phyloP scores from a whole-genome alignment of 75 land plant species.

The Isoetes taiwanensis region DNA sequence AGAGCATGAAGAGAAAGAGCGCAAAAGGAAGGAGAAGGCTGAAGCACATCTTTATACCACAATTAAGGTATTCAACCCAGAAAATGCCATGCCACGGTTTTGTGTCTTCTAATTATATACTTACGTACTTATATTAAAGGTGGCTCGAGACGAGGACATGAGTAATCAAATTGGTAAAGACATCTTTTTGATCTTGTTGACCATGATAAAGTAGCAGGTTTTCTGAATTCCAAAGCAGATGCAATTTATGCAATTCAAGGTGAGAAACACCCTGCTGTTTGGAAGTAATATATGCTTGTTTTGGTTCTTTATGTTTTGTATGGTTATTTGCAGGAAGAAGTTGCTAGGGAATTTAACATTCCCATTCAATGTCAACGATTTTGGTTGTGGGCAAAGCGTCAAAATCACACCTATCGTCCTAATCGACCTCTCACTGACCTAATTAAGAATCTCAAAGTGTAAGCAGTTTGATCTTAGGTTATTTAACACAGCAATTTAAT shows the following conservation, averaged over 20 bases:
- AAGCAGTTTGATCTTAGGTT: slow-evolving; percentile 7
- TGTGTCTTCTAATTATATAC: background rate
- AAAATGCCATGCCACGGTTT: no score
- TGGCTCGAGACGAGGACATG: slow-evolving; percentile 83
- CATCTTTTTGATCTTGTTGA: slow-evolving; percentile 80
- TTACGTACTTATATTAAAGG: slow-evolving; percentile 23
- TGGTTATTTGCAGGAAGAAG: slow-evolving; percentile 57
- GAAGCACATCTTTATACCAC: slow-evolving; percentile 93
- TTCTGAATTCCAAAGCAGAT: slow-evolving; percentile 65
- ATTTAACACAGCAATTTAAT: background rate
- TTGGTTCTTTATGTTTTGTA: background rate
- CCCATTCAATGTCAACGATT: slow-evolving; percentile 65
- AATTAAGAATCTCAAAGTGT: slow-evolving; percentile 79
- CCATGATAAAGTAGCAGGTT: slow-evolving; percentile 65
- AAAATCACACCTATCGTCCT: slow-evolving; percentile 93
- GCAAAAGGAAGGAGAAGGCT: slow-evolving; percentile 79
- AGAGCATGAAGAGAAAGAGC: slow-evolving; percentile 95
- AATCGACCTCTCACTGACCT: slow-evolving; percentile 66
- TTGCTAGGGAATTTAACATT: slow-evolving; percentile 66
- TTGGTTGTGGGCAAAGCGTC: slow-evolving; percentile 97
- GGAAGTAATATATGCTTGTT: background rate
- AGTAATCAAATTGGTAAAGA: slow-evolving; percentile 66
- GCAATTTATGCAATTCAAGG: slow-evolving; percentile 62
- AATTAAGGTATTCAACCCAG: slow-evolving; percentile 60
- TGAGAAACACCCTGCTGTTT: no score